Base-by-base conservation (phyloP, 768 basidiomycete species). In the Xerocomellus chrysenteron region DNA sequence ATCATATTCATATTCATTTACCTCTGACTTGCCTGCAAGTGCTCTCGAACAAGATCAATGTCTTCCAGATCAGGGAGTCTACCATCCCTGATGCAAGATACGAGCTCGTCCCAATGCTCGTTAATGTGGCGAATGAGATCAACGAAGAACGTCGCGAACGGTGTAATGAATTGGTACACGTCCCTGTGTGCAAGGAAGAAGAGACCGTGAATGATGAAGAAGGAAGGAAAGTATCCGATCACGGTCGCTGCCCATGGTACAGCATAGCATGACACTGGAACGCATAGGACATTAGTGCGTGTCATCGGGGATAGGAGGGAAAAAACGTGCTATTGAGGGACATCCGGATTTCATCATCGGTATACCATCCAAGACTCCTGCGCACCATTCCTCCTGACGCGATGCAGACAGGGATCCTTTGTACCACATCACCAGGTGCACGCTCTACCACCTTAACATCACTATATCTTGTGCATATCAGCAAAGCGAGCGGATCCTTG, bases 181-280 rank as follows among this genome's bases (percentile, higher is more conserved):
- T 56, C 32, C n/a, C 39, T 41, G 26, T 30, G 35, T 8, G 47
- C 41, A 9, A 68, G 55, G 47, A 58, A 61, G 50, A 68, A 68
- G 9, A 67, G 56, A 9, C 60, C 62, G n/a, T 67, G 61, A 5
- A 68, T 60, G 26, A 61, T 32, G 11, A 65, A 30, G 37, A 64
- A 66, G 2, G 67, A 58, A 3, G 59, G 60, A 40, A 61, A 44
- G 11, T 58, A 16, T 11, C 35, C 21, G 0, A 68, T 54, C 11
- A 52, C 37, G 11, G 63, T 58, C 8, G 58, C 63, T 6, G 65
- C 67, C 33, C 37, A 59, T 9, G 67, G 65, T 19, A 43, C 54
- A 12, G 52, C 58, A 2, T 44, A 50, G 2, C 59, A 54, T 7
- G 67, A 30, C 5, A 54, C 65, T 65, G 17, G 10, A 54, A 37